Percentiles rank a stretch among this genome's conserved stretches.
These are phyloP conservation scores for Protomyces inouyei DNA, from an alignment of 1,139 yeast genomes.

Conservation along the genomic window DNA sequence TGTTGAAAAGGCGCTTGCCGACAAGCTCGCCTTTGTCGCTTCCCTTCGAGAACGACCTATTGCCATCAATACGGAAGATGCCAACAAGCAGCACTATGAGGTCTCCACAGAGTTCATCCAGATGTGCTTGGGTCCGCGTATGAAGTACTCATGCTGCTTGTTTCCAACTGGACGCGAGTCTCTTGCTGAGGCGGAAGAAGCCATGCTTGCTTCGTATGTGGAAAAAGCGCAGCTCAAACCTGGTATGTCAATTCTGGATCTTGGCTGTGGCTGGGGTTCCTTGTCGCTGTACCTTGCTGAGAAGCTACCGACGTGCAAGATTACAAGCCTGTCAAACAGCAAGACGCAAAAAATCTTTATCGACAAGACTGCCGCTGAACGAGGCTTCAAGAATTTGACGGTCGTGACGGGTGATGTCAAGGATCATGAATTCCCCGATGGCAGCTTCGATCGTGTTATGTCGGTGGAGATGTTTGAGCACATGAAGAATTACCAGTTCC, in stretches of 20 bases:
- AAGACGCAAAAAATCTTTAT: constrained; percentile 25
- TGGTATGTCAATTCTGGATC: constrained; percentile 41
- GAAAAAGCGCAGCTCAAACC: constrained; percentile 54
- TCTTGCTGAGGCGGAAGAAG: constrained; percentile 20
- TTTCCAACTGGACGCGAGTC: constrained; percentile 13
- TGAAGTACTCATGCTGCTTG: constrained; percentile 28
- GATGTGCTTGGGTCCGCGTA: constrained; percentile 27
- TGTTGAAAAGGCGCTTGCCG: constrained; percentile 8
- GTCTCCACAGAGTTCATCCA: constrained; percentile 25
- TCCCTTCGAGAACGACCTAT: constrained; percentile 15
- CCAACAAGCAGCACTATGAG: constrained; percentile 26
- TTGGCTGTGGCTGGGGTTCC: constrained; percentile 47
- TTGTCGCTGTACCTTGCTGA: constrained; percentile 43
- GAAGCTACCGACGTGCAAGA: constrained; percentile 26
- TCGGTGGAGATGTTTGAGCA: constrained; percentile 29
- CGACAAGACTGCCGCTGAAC: constrained; percentile 22
- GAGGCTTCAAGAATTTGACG: constrained; percentile 24
- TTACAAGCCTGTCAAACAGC: constrained; percentile 20
- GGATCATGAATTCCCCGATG: constrained; percentile 15
- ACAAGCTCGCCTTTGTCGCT: constrained; percentile 23
- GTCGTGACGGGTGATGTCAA: constrained; percentile 27
- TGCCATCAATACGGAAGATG: constrained; percentile 24
- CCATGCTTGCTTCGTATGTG: constrained; percentile 29
- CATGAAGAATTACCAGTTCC: constrained; percentile 26
- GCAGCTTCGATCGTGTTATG: constrained; percentile 25